These are phyloP conservation scores for Fragilariopsis cylindrus DNA, from an alignment of 108 stramenopile species.

Conservation along the genomic window DNA sequence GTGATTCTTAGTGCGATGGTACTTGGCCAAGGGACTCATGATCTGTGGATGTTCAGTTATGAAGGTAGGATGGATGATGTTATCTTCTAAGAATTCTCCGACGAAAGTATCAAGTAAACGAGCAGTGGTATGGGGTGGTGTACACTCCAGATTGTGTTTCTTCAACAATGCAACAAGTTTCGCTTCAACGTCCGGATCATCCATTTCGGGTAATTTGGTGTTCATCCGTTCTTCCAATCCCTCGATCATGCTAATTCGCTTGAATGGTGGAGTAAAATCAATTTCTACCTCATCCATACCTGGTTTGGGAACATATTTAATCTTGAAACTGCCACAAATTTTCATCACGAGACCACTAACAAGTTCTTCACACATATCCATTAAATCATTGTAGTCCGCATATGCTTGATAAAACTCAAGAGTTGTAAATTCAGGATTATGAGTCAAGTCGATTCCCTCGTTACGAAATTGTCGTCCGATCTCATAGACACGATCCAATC, in stretches of 20 bases:
- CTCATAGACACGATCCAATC: constrained; percentile 99
- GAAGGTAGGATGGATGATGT: constrained; percentile 87
- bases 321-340: constrained; percentile 93
- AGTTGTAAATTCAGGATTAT: constrained; percentile 99
- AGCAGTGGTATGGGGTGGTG: constrained; percentile 95
- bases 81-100: constrained; percentile 94
- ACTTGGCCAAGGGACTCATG: constrained; percentile 99
- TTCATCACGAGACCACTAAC: constrained; percentile 94
- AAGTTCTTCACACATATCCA: constrained; percentile 98
- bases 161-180: constrained; percentile 77
- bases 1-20: constrained; percentile 91
- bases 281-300: constrained; percentile 89
- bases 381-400: constrained; percentile 98
- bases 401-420: constrained; percentile 99
- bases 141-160: constrained; percentile 84
- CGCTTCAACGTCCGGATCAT: constrained; percentile 80
- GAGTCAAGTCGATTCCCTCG: constrained; percentile 99
- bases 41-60: constrained; percentile 97
- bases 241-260: constrained; percentile 95
- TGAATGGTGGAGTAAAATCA: constrained; percentile 98
- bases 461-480: constrained; percentile 99
- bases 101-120: constrained; percentile 97
- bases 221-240: constrained; percentile 94
- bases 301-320: constrained; percentile 95
- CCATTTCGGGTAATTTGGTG: constrained; percentile 80